Percentiles rank a stretch among this genome's conserved stretches.
Evolutionary conservation across 129 eudicot species (phyloP).

Genomic region (Solidago caesia): DNA sequence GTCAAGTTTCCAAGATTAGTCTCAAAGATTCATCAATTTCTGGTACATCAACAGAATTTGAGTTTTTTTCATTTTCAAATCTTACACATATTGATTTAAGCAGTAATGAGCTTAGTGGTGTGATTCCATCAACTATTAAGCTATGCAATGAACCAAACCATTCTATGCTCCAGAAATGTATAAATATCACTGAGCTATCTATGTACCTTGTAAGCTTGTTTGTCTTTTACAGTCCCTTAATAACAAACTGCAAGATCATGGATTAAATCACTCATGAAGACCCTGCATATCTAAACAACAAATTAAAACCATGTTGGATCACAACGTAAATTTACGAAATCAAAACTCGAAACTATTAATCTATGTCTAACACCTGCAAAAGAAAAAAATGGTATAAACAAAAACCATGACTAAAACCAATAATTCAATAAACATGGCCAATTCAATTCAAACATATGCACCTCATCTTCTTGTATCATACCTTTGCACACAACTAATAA

Average conservation of each 20-base stretch:
- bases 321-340: no score
- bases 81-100: slow-evolving; percentile 50
- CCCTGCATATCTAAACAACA: not conserved
- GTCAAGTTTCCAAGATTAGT: slow-evolving; percentile 41
- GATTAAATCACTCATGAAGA: no score
- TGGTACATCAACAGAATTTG: slow-evolving; percentile 48
- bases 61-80: slow-evolving; percentile 56
- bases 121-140: slow-evolving; percentile 58
- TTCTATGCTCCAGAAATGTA: slow-evolving; percentile 3
- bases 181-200: slow-evolving; percentile 20
- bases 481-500: no score
- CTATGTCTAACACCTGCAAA: no score
- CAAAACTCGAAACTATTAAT: no score
- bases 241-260: not conserved
- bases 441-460: no score
- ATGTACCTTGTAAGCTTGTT: slow-evolving; percentile 19
- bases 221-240: not conserved
- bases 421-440: no score
- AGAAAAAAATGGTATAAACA: no score
- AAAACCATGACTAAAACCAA: no score
- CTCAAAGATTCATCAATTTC: slow-evolving; percentile 38
- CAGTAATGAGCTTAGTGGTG: slow-evolving; percentile 42
- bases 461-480: no score
- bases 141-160: slow-evolving; percentile 8
- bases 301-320: no score